Base-by-base conservation (phyloP, 2,329 filamentous ascomycete genomes). In the Colletotrichum orbiculare region DNA sequence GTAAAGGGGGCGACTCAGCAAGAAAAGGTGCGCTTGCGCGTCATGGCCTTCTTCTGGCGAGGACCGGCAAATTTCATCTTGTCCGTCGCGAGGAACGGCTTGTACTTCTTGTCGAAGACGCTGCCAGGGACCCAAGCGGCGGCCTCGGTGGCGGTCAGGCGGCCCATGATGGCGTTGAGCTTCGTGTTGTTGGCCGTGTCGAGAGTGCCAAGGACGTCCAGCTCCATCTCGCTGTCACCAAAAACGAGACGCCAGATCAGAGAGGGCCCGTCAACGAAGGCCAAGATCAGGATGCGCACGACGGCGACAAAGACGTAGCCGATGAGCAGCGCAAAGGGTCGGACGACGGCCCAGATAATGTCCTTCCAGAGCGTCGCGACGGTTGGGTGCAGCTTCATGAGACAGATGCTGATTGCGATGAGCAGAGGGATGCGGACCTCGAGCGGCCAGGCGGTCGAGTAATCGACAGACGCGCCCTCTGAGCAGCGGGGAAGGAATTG, bases 21-120 rank as follows among this genome's bases (percentile, higher is more conserved):
- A 37, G 64, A 66, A 12, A 54, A 15, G 43, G 43, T 47, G 25
- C 64, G 64, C 13, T 64, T 45, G 43, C 60, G 60, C 12, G 48
- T 54, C 43, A 66, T 58, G 12, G 60, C 60, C 38, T 59, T 54
- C 38, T 59, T 56, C 54, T 66, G 64, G 37, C 60, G 64, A n/a
- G 48, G 37, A 3, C 62, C 62, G 8, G 47, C 38, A 15, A 66
- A 50, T 12, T 64, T 64, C 60, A 66, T 45, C 3, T 64, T 58
- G 17, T 42, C 17, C 9, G 54, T 38, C 5, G 47, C 13, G 10
- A 64, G 35, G 39, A 54, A 66, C 8, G 64, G 64, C 43, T 63
- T 63, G 25, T 66, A 64, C 59, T 64, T 63, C 35, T 66, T 66
- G n/a, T 66, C 64, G 2, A 54, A 58, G 43, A 66, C 54, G n/a